Evolutionary conservation across 441 rosid genomes (phyloP), one percentile per base, ranked within the genome.

Genomic region (Mallotus japonicus): DNA sequence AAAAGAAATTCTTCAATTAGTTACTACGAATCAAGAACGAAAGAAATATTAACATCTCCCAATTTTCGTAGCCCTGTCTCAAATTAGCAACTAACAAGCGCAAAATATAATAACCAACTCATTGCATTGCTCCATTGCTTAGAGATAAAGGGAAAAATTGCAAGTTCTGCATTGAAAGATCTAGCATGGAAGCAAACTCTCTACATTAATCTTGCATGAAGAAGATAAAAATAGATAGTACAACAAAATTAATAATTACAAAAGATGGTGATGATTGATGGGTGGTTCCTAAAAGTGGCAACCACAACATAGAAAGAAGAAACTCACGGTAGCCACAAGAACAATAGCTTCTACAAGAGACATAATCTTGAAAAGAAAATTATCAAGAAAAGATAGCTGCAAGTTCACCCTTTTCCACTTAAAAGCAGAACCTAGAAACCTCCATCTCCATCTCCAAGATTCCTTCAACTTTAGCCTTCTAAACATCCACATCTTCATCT

Each of bases 251-350:
- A 28, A 22, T 71, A 44, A 58, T 17, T 20, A 49, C 34, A 0
- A 37, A 37, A 37, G 40, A 37, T 37, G 40, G 40, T 37, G 40
- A 37, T 12, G 17, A 12, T 9, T 14, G 58, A 54, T 17, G 58
- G 58, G 19, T 11, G 22, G 12, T 12, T 50, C 16, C 78, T 80
- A 90, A 60, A 90, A 79, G 75, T 84, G 83, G 80, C 96, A 85
- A 42, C 96, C 93, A 49, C 87, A 90, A 64, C 85, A 90, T 56
- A 87, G 78, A 65, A 77, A 88, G 83, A 90, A 90, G 84, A 88
- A 84, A 71, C 86, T 73, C 60, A 89, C 70, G 34, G 81, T 76
- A 42, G 85, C 66, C 17, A 87, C 84, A 75, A 90, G 78, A 55
- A 80, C 84, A 55, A 90, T 71, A 16, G 92, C 93, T 59, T 90